Evolutionary conservation across 2,329 filamentous ascomycete species (phyloP), one percentile per base, ranked within the genome.

Genomic region (Gnomoniopsis sp.): DNA sequence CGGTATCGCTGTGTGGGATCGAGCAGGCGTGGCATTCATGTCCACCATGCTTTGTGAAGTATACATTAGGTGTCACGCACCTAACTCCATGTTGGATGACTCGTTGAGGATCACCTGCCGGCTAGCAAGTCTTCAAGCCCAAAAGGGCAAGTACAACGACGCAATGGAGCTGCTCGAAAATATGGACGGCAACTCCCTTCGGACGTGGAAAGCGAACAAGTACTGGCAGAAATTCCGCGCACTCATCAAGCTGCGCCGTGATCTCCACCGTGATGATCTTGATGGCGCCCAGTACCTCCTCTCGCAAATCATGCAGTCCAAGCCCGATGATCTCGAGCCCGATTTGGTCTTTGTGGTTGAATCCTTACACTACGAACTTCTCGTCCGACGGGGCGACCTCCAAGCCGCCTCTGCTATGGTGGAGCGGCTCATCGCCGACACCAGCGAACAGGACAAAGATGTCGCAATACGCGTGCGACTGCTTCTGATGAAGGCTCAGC

Each of bases 191-290:
- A 69, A 67, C 52, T 71, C 82, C 3, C 78, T 90, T 43, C 86
- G 88, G 3, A 88, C 90, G 0, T 83, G 93, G 70, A 96, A 92
- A 71, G 82, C 88, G 19, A 87, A 88, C 63, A 90, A 96, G 65
- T 88, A 88, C 68, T 85, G 89, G 77, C 76, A 83, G 63, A 85
- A 85, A 57, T 89, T 87, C 68, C 79, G 84, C 15, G 87, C 83
- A 4, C 79, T 91, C 47, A 77, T 91, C 59, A 86, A 85, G 66
- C 73, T 91, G 11, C 84, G 82, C 64, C 78, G 81, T 59, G 85
- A 88, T 62, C 75, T 91, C 7, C 80, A 85, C 57, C 78, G 75
- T 58, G 77, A 78, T 60, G 77, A 83, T 51, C 71, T 84, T 6
- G 75, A 78, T n/a, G 78, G 77, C 1, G 81, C 80, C 3, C 75